Conservation (phyloP, 2,329 filamentous ascomycete species). For the Alternaria rosae region DNA sequence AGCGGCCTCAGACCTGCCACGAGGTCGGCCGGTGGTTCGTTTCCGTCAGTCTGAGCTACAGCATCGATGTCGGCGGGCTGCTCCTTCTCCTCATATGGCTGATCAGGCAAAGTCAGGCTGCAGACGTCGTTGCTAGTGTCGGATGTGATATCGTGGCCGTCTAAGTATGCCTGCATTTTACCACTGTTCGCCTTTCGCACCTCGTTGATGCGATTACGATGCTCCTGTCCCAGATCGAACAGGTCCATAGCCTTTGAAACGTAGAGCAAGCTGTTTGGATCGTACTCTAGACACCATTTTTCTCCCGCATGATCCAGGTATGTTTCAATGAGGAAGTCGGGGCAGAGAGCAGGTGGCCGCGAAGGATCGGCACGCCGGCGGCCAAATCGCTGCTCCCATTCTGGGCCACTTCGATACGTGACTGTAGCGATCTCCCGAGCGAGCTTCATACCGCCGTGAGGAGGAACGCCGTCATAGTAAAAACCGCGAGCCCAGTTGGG, state of each 20-base stretch:
- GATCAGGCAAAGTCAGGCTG: constrained; percentile 80
- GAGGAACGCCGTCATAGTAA: constrained; percentile 83
- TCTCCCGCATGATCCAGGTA: constrained; percentile 98
- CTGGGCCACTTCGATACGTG: constrained; percentile 93
- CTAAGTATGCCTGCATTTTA: constrained; percentile 60
- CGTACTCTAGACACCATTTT: constrained; percentile 97
- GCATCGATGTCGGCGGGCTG: constrained; percentile 49
- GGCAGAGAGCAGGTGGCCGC: constrained; percentile 91
- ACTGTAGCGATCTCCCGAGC: constrained; percentile 97
- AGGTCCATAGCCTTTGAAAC: constrained; percentile 99
- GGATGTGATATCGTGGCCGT: constrained; percentile 35
- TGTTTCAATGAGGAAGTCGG: constrained; percentile 96
- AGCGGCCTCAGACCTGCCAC: constrained; percentile 76
- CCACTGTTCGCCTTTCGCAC: constrained; percentile 69
- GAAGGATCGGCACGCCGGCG: constrained; percentile 83
- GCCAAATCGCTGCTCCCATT: constrained; percentile 97
- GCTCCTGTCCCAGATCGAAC: constrained; percentile 83
- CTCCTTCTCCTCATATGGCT: constrained; percentile 87
- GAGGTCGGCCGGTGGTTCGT: constrained; percentile 77
- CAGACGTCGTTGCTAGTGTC: constrained; percentile 62
- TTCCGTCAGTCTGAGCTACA: constrained; percentile 43
- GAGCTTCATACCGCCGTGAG: constrained; percentile 97
- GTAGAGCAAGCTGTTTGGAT: constrained; percentile 93
- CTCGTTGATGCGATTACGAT: constrained; percentile 68
- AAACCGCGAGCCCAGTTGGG: constrained; percentile 95